phyloP scores from a whole-genome alignment of 2,329 filamentous ascomycete genomes.

The Westerdykella ornata region DNA sequence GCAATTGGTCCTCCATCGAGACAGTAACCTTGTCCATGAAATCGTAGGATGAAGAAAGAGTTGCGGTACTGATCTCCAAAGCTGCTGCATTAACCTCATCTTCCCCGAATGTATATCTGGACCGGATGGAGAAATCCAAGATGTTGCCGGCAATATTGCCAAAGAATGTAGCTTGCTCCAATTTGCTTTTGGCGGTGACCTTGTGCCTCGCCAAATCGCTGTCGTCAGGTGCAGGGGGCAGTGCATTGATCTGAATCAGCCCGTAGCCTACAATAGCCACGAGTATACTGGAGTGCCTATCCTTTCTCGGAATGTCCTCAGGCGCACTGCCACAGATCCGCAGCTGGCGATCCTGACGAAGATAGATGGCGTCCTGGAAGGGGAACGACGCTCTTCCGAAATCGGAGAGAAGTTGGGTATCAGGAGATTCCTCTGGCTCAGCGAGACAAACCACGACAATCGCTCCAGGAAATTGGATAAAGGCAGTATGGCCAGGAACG shows the following conservation, averaged over 20 bases:
- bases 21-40: slow-evolving; percentile 67
- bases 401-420: slow-evolving; percentile 60
- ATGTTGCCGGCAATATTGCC: slow-evolving; percentile 75
- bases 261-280: slow-evolving; percentile 54
- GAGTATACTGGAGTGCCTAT: slow-evolving; percentile 39
- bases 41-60: slow-evolving; percentile 68
- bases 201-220: slow-evolving; percentile 35
- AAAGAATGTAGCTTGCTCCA: slow-evolving; percentile 93
- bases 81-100: slow-evolving; percentile 72
- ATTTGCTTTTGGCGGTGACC: slow-evolving; percentile 77
- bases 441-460: slow-evolving; percentile 70
- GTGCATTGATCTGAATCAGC: slow-evolving; percentile 48
- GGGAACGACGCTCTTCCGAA: slow-evolving; percentile 39
- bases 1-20: slow-evolving; percentile 75
- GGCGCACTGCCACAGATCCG: slow-evolving; percentile 46
- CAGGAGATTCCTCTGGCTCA: slow-evolving; percentile 61
- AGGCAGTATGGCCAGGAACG: slow-evolving; percentile 70
- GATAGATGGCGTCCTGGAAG: slow-evolving; percentile 82
- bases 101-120: slow-evolving; percentile 59
- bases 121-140: slow-evolving; percentile 70
- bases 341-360: slow-evolving; percentile 52
- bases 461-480: slow-evolving; percentile 71
- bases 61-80: slow-evolving; percentile 69
- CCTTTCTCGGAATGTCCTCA: slow-evolving; percentile 41
- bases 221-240: slow-evolving; percentile 55